Percentiles rank a stretch among this genome's conserved stretches.
Evolutionary conservation across 495 filamentous ascomycete genomes (phyloP).

Genomic region (Viridothelium virens): DNA sequence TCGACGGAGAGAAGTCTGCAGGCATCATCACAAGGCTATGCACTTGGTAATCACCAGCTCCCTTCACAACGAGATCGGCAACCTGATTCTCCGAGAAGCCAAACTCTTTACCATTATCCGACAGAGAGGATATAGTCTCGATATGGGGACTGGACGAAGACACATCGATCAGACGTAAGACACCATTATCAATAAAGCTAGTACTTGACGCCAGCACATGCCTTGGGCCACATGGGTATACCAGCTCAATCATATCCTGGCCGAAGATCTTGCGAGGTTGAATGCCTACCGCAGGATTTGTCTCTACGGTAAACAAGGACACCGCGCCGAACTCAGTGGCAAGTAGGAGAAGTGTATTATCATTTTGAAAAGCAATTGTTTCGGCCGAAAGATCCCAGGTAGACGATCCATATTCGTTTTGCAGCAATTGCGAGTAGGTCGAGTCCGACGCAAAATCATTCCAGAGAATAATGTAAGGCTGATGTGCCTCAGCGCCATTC

Average conservation of each 20-base stretch:
- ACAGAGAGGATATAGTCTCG: neutral
- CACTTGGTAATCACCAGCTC: slow-evolving; percentile 7
- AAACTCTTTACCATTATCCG: neutral
- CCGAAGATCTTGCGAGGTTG: slow-evolving; percentile 2
- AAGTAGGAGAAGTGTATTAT: slow-evolving; percentile 7
- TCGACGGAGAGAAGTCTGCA: slow-evolving; percentile 38
- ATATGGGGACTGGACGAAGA: neutral
- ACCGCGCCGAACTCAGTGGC: neutral
- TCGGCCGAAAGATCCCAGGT: slow-evolving; percentile 1
- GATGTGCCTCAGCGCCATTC: slow-evolving; percentile 84
- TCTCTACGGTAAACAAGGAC: neutral
- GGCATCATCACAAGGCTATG: slow-evolving; percentile 55
- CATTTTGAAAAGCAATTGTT: slow-evolving; percentile 6
- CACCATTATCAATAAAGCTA: neutral
- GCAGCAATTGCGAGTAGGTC: neutral
- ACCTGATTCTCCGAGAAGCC: slow-evolving; percentile 7
- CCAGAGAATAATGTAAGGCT: slow-evolving; percentile 63
- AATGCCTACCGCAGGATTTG: neutral
- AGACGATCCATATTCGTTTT: neutral
- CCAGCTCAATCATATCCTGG: neutral
- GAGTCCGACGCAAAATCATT: slow-evolving; percentile 16
- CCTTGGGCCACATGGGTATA: slow-evolving; percentile 1
- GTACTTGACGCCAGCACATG: slow-evolving; percentile 2
- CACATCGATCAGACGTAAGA: slow-evolving; percentile 9
- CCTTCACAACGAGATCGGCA: neutral